Evolutionary conservation across 2,329 filamentous ascomycete genomes (phyloP), one percentile per base, ranked within the genome.

Genomic region (Rhinocladiella similis): DNA sequence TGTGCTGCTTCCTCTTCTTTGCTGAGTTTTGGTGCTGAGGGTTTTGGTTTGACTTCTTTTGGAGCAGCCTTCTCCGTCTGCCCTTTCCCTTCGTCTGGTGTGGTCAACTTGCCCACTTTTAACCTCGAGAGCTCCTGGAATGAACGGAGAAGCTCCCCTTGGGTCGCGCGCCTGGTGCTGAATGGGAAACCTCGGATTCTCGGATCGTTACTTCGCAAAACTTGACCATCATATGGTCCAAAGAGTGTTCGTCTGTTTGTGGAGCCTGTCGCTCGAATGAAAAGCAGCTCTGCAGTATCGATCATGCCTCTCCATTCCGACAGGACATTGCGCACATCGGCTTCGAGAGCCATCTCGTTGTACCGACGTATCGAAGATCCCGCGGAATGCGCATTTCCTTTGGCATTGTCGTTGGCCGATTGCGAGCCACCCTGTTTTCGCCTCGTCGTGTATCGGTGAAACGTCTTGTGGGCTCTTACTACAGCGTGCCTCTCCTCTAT

Each of bases 341-440:
- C 87, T 5, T 88, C 86, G 36, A 99, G 77, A 1, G 92, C 93
- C 63, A 89, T 87, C 73, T 99, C 95, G 68, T 99, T 99, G 73
- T 97, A 96, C 18, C 94, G 84, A 75, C 94, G 87, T 55, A 99
- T 77, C 43, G 86, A 89, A 1, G 94, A 90, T 70, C 95, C 94
- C 6, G 92, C 95, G 3, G 94, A 97, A 73, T 97, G 91, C 0
- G 94, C 94, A 46, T 88, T 87, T 13, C 94, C 93, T 69, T 96
- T 96, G n/a, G 92, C 84, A 59, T 90, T 89, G 71, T 99, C 94
- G 70, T 91, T 97, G 25, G 93, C 88, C 2, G 92, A 95, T 71
- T 99, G 94, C 10, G 91, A 87, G 41, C 95, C 94, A 78, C 94
- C 94, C 72, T 99, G 94, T 72, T 99, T 99, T 64, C 94, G 83